A percentile compares a stretch with the other conserved stretches of the same genome.
phyloP scores from a whole-genome alignment of 2,329 filamentous ascomycete genomes.

The Elsinoe perseae region DNA sequence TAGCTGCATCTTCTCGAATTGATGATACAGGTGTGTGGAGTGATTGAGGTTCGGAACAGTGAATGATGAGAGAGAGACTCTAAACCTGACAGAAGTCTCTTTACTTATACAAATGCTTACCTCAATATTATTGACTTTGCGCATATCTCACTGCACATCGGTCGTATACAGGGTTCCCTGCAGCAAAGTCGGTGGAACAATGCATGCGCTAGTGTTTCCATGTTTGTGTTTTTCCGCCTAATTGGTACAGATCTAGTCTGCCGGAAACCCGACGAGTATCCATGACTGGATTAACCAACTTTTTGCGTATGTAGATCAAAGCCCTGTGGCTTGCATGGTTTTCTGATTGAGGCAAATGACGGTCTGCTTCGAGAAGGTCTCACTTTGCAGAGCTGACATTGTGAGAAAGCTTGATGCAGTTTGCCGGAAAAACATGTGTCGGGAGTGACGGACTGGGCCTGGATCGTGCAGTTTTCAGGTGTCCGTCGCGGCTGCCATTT shows the following conservation, averaged over 20 bases:
- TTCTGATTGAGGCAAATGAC: neutral
- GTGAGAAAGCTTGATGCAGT: neutral
- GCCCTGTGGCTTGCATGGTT: neutral
- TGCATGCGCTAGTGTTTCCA: neutral
- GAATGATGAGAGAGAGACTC: neutral
- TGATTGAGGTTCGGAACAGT: neutral
- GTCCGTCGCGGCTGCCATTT: too few relatives aligned
- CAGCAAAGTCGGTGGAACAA: neutral
- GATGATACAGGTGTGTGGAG: neutral
- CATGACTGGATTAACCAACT: neutral
- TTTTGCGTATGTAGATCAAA: neutral
- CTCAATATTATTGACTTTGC: neutral
- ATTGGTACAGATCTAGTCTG: neutral
- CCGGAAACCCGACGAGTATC: neutral
- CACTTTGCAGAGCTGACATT: neutral
- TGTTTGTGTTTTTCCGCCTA: neutral
- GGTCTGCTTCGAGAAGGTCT: conserved; percentile 1
- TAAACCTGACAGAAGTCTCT: neutral
- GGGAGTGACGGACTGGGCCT: neutral
- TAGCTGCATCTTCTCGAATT: neutral
- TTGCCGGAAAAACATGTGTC: neutral
- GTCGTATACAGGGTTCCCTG: neutral
- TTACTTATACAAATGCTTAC: neutral
- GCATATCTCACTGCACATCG: neutral
- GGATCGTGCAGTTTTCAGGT: neutral